Evolutionary conservation across 1,284 basidiomycete species (phyloP), one percentile per base, ranked within the genome.

Genomic region (Cryptococcus neoformans): DNA sequence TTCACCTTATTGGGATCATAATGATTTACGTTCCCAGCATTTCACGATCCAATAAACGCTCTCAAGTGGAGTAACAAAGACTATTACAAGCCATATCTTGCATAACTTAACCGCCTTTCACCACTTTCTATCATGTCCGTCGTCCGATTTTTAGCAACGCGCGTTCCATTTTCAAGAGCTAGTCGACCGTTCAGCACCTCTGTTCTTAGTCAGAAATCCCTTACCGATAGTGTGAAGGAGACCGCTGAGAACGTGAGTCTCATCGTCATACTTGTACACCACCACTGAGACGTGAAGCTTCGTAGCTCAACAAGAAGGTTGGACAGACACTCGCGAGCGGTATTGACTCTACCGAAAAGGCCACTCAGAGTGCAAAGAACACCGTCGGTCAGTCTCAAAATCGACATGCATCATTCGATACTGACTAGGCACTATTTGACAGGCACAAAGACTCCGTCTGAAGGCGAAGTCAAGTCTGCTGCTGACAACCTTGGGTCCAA

Each of bases 291-390:
- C 8, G 8, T 11, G 10, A 21, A 6, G 11, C 42, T 2, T 37
- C 3, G 14, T 49, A 72, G 69, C 54, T 70, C 44, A 70, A 70
- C 64, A 70, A 72, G 53, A 72, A 68, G 55, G 65, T 72, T 40
- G 69, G 69, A 16, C 48, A 70, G 56, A 69, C 62, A 2, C 58
- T 70, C 10, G 69, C 69, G 28, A 42, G 57, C 14, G 69, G 68
- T 21, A 21, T 70, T 10, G 69, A 67, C n/a, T 57, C 53, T 21
- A 57, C 59, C 47, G 52, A 69, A 46, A 42, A 64, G 34, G 62
- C 63, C 14, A 58, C 64, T 10, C 54, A 57, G 6, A 34, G 45
- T 14, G 64, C 62, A 21, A 63, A 68, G 52, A 56, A 63, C 10
- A 65, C 62, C n/a, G 62, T 59, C 47, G 48, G 66, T 63, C 38